Percentiles rank a stretch among this genome's conserved stretches.
phyloP scores from a whole-genome alignment of 2,329 filamentous ascomycete species.

The Trichoderma oligosporum region DNA sequence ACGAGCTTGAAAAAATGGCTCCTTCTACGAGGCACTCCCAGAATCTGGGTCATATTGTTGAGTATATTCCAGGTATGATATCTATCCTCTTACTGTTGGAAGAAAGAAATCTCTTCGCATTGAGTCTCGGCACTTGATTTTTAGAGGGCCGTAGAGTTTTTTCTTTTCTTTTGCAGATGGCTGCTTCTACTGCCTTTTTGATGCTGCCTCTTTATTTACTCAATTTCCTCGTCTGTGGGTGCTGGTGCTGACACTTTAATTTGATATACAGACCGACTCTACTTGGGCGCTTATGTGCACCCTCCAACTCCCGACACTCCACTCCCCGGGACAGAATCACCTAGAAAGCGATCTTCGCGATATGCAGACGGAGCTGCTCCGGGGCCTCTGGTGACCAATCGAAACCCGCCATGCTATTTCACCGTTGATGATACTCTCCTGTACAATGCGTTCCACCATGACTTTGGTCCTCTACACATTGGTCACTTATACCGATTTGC shows the following conservation, averaged over 20 bases:
- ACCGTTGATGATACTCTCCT: conserved; percentile 87
- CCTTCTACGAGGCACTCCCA: conserved; percentile 47
- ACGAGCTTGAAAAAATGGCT: conserved; percentile 40
- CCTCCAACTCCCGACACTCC: conserved; percentile 75
- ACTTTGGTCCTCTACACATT: conserved; percentile 96
- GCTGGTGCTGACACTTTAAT: conserved; percentile 23
- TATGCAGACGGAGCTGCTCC: conserved; percentile 54
- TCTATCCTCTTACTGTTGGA: background rate
- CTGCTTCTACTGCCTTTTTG: background rate
- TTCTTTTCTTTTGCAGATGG: background rate
- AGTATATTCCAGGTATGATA: conserved; percentile 84
- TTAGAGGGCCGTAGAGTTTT: background rate
- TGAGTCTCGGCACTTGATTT: background rate
- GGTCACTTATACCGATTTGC: conserved; percentile 96
- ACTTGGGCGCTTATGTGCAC: conserved; percentile 86
- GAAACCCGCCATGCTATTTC: conserved; percentile 79
- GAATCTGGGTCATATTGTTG: conserved; percentile 83
- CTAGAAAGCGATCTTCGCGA: conserved; percentile 51
- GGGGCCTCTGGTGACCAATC: conserved; percentile 28
- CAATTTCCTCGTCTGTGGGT: no score
- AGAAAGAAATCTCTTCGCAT: background rate
- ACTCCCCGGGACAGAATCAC: conserved; percentile 81
- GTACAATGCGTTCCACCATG: conserved; percentile 98
- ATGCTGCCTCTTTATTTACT: no score
- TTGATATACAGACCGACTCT: conserved; percentile 71